Evolutionary conservation across 805 yeast genomes (phyloP), one percentile per base, ranked within the genome.

Genomic region (Ogataea thermomethanolica): DNA sequence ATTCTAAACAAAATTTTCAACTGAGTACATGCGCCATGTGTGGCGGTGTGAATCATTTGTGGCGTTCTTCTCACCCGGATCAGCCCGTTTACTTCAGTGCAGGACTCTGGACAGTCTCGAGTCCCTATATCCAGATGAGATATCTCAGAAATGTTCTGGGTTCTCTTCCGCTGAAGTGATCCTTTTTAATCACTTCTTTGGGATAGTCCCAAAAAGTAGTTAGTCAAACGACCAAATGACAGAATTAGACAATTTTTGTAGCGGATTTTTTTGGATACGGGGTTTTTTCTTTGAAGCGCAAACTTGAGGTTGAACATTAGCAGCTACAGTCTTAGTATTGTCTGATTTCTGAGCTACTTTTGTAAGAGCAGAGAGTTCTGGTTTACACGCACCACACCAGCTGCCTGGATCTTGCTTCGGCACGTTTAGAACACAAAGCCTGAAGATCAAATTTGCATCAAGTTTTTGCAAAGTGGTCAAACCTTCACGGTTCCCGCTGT

Each of bases 221-320:
- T 28, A 29, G 33, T 35, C 39, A 35, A 29, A 35, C 39, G 39
- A 35, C 39, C 39, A 17, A 29, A 29, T 11, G 21, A 35, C 39
- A 14, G 29, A 35, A 35, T 23, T 23, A 13, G 29, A 29, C 17
- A 23, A 35, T 35, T 35, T 35, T 35, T 35, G 30, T 35, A 23
- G 25, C 33, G 33, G 33, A 21, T 20, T 35, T 14, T 29, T 12
- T 30, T 30, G 13, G 25, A 17, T 20, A 25, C 20, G 15, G 29
- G 30, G 34, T 17, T 29, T 29, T 29, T 37, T 17, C 30, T 37
- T 30, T 21, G 14, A n/a, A 22, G 31, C 31, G 21, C 26, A 15
- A 29, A 15, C 20, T 30, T 25, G 35, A 35, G 22, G 12, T 21
- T 29, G 24, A 23, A 26, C 12, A 29, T 25, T 17, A 35, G 35